These are phyloP conservation scores for Pluteus cervinus DNA, from an alignment of 768 basidiomycete species.

Conservation along the genomic window DNA sequence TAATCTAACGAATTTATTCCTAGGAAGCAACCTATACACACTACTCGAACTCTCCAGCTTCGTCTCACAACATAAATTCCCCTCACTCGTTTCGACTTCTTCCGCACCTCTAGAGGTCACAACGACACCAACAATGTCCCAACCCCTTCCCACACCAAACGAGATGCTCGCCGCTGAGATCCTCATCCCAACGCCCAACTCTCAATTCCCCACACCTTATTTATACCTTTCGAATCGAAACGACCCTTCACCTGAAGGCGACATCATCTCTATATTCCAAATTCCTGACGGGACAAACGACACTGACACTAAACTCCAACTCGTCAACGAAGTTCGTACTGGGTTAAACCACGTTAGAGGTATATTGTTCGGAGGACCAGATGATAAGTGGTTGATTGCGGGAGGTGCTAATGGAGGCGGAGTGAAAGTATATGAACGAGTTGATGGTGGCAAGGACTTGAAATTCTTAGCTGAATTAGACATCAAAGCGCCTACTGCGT, in stretches of 20 bases:
- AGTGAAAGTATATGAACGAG: conserved; percentile 64
- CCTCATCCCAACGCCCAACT: conserved; percentile 49
- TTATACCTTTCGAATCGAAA: conserved; percentile 75
- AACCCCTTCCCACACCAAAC: conserved; percentile 35
- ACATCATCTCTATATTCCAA: conserved; percentile 67
- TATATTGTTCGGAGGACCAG: conserved; percentile 58
- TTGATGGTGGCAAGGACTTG: conserved; percentile 51
- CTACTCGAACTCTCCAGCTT: too few species aligned
- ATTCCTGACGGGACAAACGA: conserved; percentile 39
- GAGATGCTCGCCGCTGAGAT: conserved; percentile 67
- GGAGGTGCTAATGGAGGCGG: conserved; percentile 63
- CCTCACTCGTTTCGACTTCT: background rate
- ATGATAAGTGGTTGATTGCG: conserved; percentile 55
- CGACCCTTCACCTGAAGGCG: conserved; percentile 62
- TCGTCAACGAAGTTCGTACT: conserved; percentile 59
- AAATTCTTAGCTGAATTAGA: conserved; percentile 44
- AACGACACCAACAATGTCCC: conserved; percentile 42
- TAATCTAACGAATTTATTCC: too few species aligned
- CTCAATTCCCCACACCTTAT: conserved; percentile 47
- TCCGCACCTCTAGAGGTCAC: conserved; percentile 13
- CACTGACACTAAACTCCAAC: conserved; percentile 25
- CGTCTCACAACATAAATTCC: too few species aligned
- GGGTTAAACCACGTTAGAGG: conserved; percentile 68
- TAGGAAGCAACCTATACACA: too few species aligned
- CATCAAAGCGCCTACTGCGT: conserved; percentile 45